Base-by-base conservation (phyloP, 306 rosid genomes). In the Crotalaria pallida region DNA sequence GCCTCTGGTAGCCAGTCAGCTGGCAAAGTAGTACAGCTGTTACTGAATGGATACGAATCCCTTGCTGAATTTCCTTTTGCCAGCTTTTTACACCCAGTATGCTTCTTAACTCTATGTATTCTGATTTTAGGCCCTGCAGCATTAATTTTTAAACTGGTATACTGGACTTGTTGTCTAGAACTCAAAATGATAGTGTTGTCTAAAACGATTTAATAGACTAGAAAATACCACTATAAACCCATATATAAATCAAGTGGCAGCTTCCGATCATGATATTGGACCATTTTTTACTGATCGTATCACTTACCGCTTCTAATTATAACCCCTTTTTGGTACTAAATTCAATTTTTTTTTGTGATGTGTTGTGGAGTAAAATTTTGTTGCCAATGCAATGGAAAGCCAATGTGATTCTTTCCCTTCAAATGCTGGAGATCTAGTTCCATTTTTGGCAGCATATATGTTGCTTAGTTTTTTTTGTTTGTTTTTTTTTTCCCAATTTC, bases 1-100 rank as follows among this genome's bases (percentile, higher is more conserved):
- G 47, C 65, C 72, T 62, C 52, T 59, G 73, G 73, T 82, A 51
- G 71, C 69, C 82, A 79, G 65, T 23, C 63, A 70, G 67, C 86
- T 55, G 61, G 61, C 59, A 76, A 87, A 77, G 65, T 72, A 63
- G 59, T 72, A 18, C 51, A 65, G 53, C 75, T 77, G 74, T 75
- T 94, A 74, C 86, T 89, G 59, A 80, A 83, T 2, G 95, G 92
- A 82, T 87, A 53, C 77, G 91, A 91, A 66, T 94, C 99, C 26
- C 71, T 94, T 33, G 97, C 99, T 51, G 99, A 91, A 74, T 91
- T 91, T 86, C 99, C 99, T 34, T 86, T 77, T 65, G 91, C 91
- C 84, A 86, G 96, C 86, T 78, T 94, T 79, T 74, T 94, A 69
- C 86, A 88, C 58, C 85, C 85, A 89, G 99, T 94, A 94, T 67